Conservation (phyloP, 495 filamentous ascomycete species). For the Aspergillus nanangensis region DNA sequence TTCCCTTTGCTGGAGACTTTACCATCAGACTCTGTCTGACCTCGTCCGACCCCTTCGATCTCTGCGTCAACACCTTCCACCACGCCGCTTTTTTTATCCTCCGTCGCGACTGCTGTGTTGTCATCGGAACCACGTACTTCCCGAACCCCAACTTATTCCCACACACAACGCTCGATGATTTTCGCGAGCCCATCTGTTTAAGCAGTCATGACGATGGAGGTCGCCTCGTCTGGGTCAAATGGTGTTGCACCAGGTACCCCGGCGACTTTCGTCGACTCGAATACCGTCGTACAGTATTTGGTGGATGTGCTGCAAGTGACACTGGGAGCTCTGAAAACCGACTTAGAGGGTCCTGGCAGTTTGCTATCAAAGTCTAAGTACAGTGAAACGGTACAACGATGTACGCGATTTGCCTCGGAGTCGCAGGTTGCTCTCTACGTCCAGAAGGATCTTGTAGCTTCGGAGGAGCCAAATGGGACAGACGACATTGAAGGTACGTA, state of each 20-base stretch:
- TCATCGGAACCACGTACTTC: neutral
- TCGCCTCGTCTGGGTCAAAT: constrained; percentile 45
- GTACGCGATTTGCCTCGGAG: constrained; percentile 84
- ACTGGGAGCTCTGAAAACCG: constrained; percentile 74
- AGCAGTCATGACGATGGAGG: constrained; percentile 40
- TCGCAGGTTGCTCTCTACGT: constrained; percentile 84
- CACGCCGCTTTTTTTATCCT: neutral
- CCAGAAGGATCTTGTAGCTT: constrained; percentile 68
- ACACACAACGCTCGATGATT: constrained; percentile 25
- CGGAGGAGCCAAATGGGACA: constrained; percentile 48
- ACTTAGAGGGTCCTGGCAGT: constrained; percentile 76
- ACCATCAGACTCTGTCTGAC: neutral
- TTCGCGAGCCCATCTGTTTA: constrained; percentile 17
- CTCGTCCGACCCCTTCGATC: constrained; percentile 1
- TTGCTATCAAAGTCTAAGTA: constrained; percentile 68
- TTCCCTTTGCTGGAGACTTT: neutral
- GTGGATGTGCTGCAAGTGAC: constrained; percentile 73
- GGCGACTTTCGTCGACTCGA: constrained; percentile 49
- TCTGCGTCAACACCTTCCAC: neutral
- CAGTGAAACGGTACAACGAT: constrained; percentile 77
- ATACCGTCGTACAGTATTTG: constrained; percentile 72
- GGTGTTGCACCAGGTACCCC: constrained; percentile 38
- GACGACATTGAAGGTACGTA: constrained; percentile 41
- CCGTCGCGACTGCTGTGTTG: constrained; percentile 6
- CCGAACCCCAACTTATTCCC: constrained; percentile 1